phyloP scores from a whole-genome alignment of 768 basidiomycete species.

The Coprinopsis sp. region DNA sequence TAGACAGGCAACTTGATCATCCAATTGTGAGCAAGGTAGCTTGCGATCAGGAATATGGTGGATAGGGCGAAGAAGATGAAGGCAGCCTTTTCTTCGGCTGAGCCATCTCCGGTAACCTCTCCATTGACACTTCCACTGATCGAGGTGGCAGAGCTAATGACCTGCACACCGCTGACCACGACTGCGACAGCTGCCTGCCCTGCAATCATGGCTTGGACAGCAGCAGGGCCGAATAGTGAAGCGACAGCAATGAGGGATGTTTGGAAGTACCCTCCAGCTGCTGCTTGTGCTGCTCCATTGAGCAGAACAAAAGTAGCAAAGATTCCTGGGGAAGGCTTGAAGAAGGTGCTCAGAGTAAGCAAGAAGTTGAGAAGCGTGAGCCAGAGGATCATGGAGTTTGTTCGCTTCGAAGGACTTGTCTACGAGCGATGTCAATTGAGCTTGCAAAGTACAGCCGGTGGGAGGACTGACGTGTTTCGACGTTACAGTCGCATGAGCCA shows the following conservation, averaged over 20 bases:
- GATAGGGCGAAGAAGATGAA: conserved; percentile 72
- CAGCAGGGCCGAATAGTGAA: conserved; percentile 68
- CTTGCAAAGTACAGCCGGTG: background rate
- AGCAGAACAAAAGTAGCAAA: conserved; percentile 67
- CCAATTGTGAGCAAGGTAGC: conserved; percentile 51
- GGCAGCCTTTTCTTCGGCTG: conserved; percentile 64
- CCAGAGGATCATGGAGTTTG: conserved; percentile 45
- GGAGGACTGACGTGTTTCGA: conserved; percentile 54
- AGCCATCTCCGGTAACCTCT: conserved; percentile 33
- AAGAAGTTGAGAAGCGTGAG: conserved; percentile 52
- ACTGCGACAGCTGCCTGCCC: conserved; percentile 87
- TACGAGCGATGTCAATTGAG: conserved; percentile 21
- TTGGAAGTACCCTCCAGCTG: conserved; percentile 69
- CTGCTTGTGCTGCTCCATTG: conserved; percentile 54
- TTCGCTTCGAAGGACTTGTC: conserved; percentile 58
- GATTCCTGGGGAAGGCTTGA: conserved; percentile 43
- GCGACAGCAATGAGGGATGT: conserved; percentile 78
- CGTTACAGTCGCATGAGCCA: conserved; percentile 70
- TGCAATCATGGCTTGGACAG: conserved; percentile 72
- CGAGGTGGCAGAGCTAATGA: conserved; percentile 58
- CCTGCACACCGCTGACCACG: conserved; percentile 72
- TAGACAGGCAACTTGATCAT: conserved; percentile 58
- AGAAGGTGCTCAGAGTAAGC: conserved; percentile 63
- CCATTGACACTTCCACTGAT: conserved; percentile 41
- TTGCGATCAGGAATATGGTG: conserved; percentile 55